Evolutionary conservation across 208 protist species (phyloP).

Genomic region (Porcisia hertigi): DNA sequence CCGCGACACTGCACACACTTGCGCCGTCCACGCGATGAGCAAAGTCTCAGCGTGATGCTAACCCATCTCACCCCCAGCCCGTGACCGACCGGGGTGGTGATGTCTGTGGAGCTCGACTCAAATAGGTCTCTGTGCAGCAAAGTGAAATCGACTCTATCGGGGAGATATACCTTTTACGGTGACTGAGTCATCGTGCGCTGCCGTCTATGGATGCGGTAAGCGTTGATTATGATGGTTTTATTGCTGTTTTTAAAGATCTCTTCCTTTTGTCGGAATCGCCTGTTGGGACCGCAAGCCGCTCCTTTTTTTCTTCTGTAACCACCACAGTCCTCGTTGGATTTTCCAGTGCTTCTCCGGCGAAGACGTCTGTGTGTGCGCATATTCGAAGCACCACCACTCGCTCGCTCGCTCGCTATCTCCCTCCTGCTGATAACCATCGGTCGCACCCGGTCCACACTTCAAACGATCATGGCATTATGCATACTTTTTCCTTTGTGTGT

Average conservation of each 20-base stretch:
- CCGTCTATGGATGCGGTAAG: neutral
- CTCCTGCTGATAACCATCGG: too few relatives aligned
- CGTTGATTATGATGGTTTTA: neutral
- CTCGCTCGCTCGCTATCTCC: too few relatives aligned
- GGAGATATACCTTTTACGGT: neutral
- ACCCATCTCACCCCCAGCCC: too few relatives aligned
- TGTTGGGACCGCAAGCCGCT: constrained; percentile 10
- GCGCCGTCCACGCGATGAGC: too few relatives aligned
- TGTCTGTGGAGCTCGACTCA: too few relatives aligned
- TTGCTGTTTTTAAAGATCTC: too few relatives aligned
- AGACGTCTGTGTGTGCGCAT: neutral
- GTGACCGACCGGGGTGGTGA: too few relatives aligned
- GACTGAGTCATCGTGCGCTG: neutral
- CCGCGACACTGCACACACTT: too few relatives aligned
- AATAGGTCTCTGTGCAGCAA: neutral
- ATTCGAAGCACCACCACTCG: neutral
- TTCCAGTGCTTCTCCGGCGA: too few relatives aligned
- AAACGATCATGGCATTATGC: neutral
- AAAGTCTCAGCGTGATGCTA: too few relatives aligned
- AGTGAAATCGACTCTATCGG: too few relatives aligned
- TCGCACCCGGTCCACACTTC: neutral
- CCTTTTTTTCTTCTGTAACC: constrained; percentile 15
- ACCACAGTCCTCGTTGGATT: neutral
- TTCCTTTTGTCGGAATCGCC: neutral
- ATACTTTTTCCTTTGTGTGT: neutral